Evolutionary conservation across 768 basidiomycete genomes (phyloP).

Genomic region (Rhodotorula toruloides): DNA sequence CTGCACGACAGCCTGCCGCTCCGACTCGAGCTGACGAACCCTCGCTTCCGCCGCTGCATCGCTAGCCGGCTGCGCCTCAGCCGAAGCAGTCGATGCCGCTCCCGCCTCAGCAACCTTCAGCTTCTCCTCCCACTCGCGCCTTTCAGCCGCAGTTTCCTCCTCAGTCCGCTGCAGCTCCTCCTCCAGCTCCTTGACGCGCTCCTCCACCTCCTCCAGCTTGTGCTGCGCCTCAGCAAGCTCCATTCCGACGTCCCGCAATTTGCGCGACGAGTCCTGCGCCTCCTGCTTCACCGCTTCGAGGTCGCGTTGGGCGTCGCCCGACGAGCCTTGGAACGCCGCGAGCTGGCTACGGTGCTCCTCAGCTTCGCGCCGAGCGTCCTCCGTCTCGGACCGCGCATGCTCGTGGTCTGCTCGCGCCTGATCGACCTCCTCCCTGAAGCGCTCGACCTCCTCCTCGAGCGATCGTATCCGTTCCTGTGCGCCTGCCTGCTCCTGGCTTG

Average conservation of each 20-base stretch:
- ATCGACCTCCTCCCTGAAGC: conserved; percentile 55
- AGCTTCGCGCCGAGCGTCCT: conserved; percentile 42
- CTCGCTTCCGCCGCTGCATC: not conserved
- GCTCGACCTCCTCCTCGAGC: conserved; percentile 53
- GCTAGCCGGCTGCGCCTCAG: not conserved
- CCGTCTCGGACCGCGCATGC: conserved; percentile 47
- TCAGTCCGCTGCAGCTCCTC: conserved; percentile 7
- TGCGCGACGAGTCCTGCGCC: conserved; percentile 21
- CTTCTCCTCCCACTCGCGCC: not conserved
- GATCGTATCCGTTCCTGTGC: conserved; percentile 49
- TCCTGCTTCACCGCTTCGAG: conserved; percentile 49
- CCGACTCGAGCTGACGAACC: not conserved
- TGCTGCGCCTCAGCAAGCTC: conserved; percentile 8
- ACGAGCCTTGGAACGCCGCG: conserved; percentile 53
- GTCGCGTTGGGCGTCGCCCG: conserved; percentile 49
- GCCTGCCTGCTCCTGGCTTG: not conserved
- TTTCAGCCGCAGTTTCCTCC: conserved; percentile 1
- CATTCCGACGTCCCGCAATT: conserved; percentile 6
- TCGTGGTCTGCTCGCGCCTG: conserved; percentile 49
- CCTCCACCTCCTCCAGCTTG: conserved; percentile 12
- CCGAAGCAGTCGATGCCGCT: not conserved
- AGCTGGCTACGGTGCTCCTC: conserved; percentile 42
- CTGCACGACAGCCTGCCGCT: not conserved
- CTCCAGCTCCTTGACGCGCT: conserved; percentile 4
- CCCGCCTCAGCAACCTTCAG: not conserved